Percentiles rank a stretch among this genome's conserved stretches.
Conservation (phyloP, 2,329 filamentous ascomycete species). For the Alternaria arbusti region DNA sequence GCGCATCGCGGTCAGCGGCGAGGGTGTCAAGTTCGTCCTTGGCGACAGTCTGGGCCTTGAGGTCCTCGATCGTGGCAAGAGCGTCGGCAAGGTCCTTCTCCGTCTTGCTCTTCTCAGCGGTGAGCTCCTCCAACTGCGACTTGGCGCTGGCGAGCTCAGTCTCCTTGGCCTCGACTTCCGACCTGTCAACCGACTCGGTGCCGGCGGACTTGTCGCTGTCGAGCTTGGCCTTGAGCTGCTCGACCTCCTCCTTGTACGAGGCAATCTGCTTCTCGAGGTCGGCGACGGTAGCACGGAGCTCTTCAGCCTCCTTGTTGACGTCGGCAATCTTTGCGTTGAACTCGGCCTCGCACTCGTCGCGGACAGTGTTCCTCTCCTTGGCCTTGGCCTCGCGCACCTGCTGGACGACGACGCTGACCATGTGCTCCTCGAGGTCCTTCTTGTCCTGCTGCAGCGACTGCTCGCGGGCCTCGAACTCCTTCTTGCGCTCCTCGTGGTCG, state of each 20-base stretch:
- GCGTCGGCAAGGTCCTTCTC: slow-evolving; percentile 31
- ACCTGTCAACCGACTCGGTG: slow-evolving; percentile 25
- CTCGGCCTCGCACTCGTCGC: slow-evolving; percentile 43
- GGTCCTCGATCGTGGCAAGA: slow-evolving; percentile 26
- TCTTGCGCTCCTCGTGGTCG: slow-evolving; percentile 42
- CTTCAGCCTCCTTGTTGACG: slow-evolving; percentile 24
- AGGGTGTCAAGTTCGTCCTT: slow-evolving; percentile 37
- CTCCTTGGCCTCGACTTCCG: slow-evolving; percentile 39
- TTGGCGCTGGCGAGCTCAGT: slow-evolving; percentile 27
- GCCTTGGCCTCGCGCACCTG: slow-evolving; percentile 49
- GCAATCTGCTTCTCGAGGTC: slow-evolving; percentile 39
- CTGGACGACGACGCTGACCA: slow-evolving; percentile 51
- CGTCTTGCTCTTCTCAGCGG: slow-evolving; percentile 13
- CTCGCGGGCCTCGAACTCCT: slow-evolving; percentile 40
- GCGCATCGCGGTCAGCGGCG: slow-evolving; percentile 30
- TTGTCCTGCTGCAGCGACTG: slow-evolving; percentile 44
- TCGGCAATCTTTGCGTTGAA: slow-evolving; percentile 37
- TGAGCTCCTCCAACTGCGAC: slow-evolving; percentile 25
- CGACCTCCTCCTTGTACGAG: slow-evolving; percentile 36
- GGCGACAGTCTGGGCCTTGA: slow-evolving; percentile 27
- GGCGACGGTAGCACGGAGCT: slow-evolving; percentile 18
- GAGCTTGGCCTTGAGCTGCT: slow-evolving; percentile 36
- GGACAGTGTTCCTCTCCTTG: slow-evolving; percentile 45
- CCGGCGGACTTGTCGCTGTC: slow-evolving; percentile 26
- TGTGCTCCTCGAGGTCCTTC: slow-evolving; percentile 50